Conservation (phyloP, 192 early-diverging fungal genomes). For the Radiomyces spectabilis region DNA sequence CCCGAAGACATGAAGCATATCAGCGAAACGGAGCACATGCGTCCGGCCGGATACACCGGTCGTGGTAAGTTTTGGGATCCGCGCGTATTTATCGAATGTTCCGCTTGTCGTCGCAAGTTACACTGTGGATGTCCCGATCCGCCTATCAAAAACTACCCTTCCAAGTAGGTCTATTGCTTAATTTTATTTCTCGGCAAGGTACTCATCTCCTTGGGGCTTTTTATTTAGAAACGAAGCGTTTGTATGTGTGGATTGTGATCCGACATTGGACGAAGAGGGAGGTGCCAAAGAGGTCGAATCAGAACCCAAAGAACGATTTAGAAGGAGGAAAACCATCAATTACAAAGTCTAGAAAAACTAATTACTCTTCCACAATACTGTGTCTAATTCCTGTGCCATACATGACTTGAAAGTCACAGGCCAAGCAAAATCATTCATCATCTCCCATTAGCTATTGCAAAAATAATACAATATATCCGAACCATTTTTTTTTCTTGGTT, state of each 20-base stretch:
- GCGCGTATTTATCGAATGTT: slow-evolving; percentile 9
- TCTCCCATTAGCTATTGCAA: too few species aligned
- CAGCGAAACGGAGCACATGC: background rate
- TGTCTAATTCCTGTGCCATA: too few species aligned
- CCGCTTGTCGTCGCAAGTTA: background rate
- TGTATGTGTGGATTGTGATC: slow-evolving; percentile 6
- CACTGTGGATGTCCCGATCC: slow-evolving; percentile 3
- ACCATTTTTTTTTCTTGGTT: too few species aligned
- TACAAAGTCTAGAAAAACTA: slow-evolving; percentile 1
- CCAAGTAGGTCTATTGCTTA: background rate
- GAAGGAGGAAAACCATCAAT: background rate
- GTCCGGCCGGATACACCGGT: slow-evolving; percentile 1
- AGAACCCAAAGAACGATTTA: background rate
- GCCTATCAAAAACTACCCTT: slow-evolving; percentile 1
- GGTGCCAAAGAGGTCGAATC: too few species aligned
- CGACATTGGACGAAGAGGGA: background rate
- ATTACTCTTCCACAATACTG: too few species aligned
- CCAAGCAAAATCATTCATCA: too few species aligned
- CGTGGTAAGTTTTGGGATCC: slow-evolving; percentile 1
- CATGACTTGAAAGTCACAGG: too few species aligned
- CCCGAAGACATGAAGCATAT: slow-evolving; percentile 1
- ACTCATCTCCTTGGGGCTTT: too few species aligned
- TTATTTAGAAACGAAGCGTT: slow-evolving; percentile 2
- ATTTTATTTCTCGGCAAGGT: background rate
- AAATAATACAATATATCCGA: too few species aligned